A percentile compares a stretch with the other conserved stretches of the same genome.
Evolutionary conservation across 805 yeast species (phyloP).

Genomic region (Kluyveromyces nonfermentans): DNA sequence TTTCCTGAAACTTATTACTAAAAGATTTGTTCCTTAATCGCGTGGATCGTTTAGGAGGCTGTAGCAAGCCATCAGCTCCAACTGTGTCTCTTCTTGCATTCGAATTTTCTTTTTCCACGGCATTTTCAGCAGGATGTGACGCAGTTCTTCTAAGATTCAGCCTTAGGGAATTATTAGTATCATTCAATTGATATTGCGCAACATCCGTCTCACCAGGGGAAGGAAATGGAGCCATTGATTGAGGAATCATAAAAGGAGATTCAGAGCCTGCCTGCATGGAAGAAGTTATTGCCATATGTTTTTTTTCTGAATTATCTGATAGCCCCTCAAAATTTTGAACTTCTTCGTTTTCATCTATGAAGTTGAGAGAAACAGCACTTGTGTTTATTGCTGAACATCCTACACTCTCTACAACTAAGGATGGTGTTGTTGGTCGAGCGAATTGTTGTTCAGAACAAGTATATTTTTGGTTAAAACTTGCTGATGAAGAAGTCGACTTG

Average conservation of each 20-base stretch:
- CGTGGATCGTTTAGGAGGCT: slow-evolving; percentile 25
- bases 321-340: slow-evolving; percentile 8
- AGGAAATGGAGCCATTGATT: slow-evolving; percentile 4
- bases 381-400: background rate
- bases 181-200: background rate
- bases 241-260: slow-evolving; percentile 5
- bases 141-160: slow-evolving; percentile 62
- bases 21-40: slow-evolving; percentile 38
- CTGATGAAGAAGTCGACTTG: slow-evolving; percentile 7
- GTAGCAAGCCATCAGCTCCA: slow-evolving; percentile 2
- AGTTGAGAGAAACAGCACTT: slow-evolving; percentile 24
- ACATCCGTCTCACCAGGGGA: background rate
- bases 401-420: too few relatives aligned
- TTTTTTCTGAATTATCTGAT: background rate
- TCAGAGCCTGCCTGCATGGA: slow-evolving; percentile 3
- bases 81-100: slow-evolving; percentile 3
- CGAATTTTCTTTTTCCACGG: background rate
- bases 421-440: background rate
- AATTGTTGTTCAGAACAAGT: background rate
- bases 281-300: background rate
- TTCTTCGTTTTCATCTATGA: slow-evolving; percentile 29
- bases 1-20: slow-evolving; percentile 63
- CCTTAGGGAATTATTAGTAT: slow-evolving; percentile 5
- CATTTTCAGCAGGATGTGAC: slow-evolving; percentile 61
- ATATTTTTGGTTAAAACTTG: background rate